Percentiles rank a stretch among this genome's conserved stretches.
Conservation (phyloP, 2,329 filamentous ascomycete genomes). For the Aurifilum marmelostoma region DNA sequence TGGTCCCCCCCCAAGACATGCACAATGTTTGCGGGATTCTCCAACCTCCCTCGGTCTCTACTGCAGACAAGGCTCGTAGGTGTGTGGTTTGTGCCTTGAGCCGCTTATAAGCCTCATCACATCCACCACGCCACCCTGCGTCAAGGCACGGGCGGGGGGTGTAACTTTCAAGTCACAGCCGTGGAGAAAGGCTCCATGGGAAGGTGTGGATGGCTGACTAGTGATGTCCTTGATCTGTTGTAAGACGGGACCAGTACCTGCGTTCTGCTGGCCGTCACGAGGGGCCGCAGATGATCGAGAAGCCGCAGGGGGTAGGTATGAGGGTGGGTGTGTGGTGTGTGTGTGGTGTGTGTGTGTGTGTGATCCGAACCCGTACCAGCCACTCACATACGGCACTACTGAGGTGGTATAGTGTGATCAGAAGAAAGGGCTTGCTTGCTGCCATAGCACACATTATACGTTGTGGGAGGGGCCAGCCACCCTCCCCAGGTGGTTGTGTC, state of each 20-base stretch:
- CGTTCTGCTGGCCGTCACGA: constrained; percentile 29
- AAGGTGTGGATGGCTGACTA: constrained; percentile 22
- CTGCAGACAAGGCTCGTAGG: no score
- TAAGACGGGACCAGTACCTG: constrained; percentile 29
- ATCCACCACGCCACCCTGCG: not conserved
- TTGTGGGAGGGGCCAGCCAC: not conserved
- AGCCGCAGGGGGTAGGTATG: not conserved
- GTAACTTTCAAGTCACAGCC: not conserved
- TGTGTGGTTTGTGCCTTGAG: not conserved
- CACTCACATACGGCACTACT: not conserved
- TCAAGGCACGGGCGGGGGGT: constrained; percentile 22
- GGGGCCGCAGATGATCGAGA: constrained; percentile 27
- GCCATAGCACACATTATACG: not conserved
- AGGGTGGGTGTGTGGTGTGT: not conserved
- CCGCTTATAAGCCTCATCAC: constrained; percentile 15
- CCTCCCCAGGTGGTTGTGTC: constrained; percentile 1
- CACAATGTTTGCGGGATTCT: not conserved
- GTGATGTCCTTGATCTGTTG: constrained; percentile 11
- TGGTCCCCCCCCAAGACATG: not conserved
- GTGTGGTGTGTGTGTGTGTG: not conserved
- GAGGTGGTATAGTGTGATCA: not conserved
- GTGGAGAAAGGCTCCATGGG: not conserved
- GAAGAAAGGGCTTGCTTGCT: not conserved
- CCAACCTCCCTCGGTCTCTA: not conserved
- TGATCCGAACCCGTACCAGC: not conserved